Base-by-base conservation (phyloP, 371 early-diverging fungal species). In the Mortierella sp. region DNA sequence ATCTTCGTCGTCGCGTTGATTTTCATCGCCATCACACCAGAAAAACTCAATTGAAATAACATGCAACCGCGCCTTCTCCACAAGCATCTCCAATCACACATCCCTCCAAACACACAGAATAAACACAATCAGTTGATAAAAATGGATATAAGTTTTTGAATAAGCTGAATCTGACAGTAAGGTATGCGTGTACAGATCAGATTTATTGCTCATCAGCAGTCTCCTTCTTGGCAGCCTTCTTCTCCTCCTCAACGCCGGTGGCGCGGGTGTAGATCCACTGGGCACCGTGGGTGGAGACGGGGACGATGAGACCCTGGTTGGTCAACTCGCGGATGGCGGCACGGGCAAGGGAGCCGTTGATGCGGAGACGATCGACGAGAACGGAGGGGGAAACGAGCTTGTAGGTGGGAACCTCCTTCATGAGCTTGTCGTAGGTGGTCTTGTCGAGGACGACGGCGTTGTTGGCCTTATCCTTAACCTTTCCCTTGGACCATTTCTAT, bases 351-450 rank as follows among this genome's bases (percentile, higher is more conserved):
- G 98, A 98, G 88, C 97, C 99, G 95, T 97, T 97, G 92, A 99
- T 93, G 88, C 96, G 95, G 83, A 99, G 96, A 91, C 99, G 97
- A 92, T 99, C 99, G 78, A 99, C 98, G 79, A 99, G 92, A 76
- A 99, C 97, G 79, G 99, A 97, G 82, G 98, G 97, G 28, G 99
- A 97, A 89, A 99, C 96, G 88, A 99, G 94, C 95, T 98, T 98
- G 96, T 97, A 98, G 89, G 99, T 97, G 83, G 99, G 99, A 57
- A 97, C 98, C 92, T 99, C 99, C 96, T 99, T 99, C 94, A 95
- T 85, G 57, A 87, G 72, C 78, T 87, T 87, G 72, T 84, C 85
- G 68, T 84, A 78, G 70, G 88, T 87, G 63, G 88, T 72, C 73
- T 84, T 83, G 76, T 87, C 90, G 85, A 88, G 95, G 79, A 98